Conservation (phyloP, 2,329 filamentous ascomycete genomes). For the Trichoderma pleuroti region DNA sequence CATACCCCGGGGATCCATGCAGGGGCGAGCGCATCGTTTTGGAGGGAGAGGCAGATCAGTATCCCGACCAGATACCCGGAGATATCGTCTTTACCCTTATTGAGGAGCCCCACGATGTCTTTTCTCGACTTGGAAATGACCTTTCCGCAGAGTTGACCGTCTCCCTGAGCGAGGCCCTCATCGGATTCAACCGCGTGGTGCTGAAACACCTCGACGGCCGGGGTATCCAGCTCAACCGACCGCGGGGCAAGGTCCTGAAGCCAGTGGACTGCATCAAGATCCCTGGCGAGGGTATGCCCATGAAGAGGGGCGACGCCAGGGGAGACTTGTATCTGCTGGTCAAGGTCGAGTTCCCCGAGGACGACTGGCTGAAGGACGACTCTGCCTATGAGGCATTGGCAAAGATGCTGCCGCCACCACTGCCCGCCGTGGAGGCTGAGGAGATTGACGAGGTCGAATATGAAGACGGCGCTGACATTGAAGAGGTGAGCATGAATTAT, state of each 20-base stretch:
- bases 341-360: constrained; percentile 82
- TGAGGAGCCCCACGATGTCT: constrained; percentile 76
- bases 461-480: constrained; percentile 76
- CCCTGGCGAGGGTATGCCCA: constrained; percentile 87
- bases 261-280: constrained; percentile 86
- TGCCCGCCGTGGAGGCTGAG: constrained; percentile 61
- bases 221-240: constrained; percentile 76
- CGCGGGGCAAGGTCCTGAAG: constrained; percentile 75
- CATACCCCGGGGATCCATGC: constrained; percentile 80
- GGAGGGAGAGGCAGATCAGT: constrained; percentile 90
- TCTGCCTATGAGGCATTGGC: constrained; percentile 65
- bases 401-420: constrained; percentile 69
- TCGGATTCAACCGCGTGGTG: constrained; percentile 86
- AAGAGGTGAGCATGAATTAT: constrained; percentile 54
- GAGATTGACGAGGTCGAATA: constrained; percentile 85
- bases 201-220: constrained; percentile 90
- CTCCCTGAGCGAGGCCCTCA: constrained; percentile 77
- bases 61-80: constrained; percentile 82
- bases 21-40: constrained; percentile 86
- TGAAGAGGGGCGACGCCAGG: constrained; percentile 76
- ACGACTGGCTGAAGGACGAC: constrained; percentile 76
- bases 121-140: constrained; percentile 80
- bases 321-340: constrained; percentile 87
- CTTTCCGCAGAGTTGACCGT: constrained; percentile 78
- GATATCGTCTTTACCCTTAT: constrained; percentile 88